Evolutionary conservation across 2,329 filamentous ascomycete genomes (phyloP).

Genomic region (Neurospora sp.): DNA sequence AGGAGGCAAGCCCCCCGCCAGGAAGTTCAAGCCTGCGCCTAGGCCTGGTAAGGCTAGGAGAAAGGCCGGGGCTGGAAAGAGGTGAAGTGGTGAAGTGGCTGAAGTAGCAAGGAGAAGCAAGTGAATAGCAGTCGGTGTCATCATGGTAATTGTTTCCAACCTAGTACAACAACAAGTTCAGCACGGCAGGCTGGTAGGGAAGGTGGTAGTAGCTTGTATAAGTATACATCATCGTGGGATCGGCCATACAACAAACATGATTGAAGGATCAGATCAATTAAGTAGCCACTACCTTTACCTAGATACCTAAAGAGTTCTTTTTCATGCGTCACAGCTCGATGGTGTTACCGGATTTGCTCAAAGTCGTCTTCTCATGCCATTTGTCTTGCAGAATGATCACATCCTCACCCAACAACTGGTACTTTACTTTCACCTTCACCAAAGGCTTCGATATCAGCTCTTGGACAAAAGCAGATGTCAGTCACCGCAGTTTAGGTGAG

Average conservation of each 20-base stretch:
- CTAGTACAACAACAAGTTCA: neutral
- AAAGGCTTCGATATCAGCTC: neutral
- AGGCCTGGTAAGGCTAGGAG: conserved; percentile 43
- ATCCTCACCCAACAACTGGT: neutral
- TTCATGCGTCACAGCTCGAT: neutral
- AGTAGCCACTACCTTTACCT: neutral
- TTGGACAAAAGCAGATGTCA: neutral
- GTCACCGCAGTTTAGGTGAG: neutral
- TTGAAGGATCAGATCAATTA: neutral
- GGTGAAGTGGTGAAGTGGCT: conserved; percentile 16
- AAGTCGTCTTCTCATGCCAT: neutral
- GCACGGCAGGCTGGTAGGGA: neutral
- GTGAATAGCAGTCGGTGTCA: neutral
- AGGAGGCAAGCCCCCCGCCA: conserved; percentile 12
- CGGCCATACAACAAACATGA: neutral
- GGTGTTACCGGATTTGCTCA: neutral
- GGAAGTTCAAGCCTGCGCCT: conserved; percentile 29
- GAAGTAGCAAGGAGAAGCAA: neutral
- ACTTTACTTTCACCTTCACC: neutral
- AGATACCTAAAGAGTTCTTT: neutral
- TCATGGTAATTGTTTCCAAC: neutral
- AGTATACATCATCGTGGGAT: neutral
- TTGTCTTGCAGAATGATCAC: neutral
- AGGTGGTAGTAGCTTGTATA: neutral
- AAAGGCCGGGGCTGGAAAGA: conserved; percentile 32